These are phyloP conservation scores for Xylariaceae sp. DNA, from an alignment of 2,329 filamentous ascomycete species.

Conservation along the genomic window DNA sequence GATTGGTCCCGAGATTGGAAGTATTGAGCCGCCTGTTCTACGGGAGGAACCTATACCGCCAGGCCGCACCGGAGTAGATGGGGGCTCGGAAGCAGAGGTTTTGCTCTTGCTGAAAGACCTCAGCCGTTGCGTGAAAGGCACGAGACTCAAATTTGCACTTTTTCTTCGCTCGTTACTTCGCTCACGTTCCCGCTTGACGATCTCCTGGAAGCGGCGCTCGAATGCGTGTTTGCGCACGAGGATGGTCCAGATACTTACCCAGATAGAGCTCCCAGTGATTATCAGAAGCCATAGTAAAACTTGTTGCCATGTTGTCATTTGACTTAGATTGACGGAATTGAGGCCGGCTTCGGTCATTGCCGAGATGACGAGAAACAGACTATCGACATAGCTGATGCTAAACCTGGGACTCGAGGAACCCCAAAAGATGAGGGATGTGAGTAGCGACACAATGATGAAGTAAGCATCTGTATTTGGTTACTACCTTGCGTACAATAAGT, in stretches of 20 bases:
- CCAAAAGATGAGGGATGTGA: constrained; percentile 60
- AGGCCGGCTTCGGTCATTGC: constrained; percentile 64
- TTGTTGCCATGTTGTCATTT: constrained; percentile 64
- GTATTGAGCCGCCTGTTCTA: background rate
- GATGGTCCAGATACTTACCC: constrained; percentile 62
- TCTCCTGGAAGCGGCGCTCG: constrained; percentile 53
- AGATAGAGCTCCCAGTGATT: constrained; percentile 59
- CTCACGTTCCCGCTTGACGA: constrained; percentile 43
- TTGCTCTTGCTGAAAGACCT: constrained; percentile 20
- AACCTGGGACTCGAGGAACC: constrained; percentile 46
- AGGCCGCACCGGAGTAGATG: constrained; percentile 5
- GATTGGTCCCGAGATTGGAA: constrained; percentile 22
- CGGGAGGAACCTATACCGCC: background rate
- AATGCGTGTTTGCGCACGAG: constrained; percentile 58
- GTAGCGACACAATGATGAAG: constrained; percentile 52
- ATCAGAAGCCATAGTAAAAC: constrained; percentile 59
- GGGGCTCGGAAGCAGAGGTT: background rate
- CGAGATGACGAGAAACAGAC: constrained; percentile 59
- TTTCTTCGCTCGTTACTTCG: constrained; percentile 24
- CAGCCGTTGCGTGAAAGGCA: constrained; percentile 25
- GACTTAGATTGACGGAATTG: constrained; percentile 58
- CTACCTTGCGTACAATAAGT: background rate
- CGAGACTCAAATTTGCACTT: constrained; percentile 25
- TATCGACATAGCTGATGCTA: constrained; percentile 57
- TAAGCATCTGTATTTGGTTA: constrained; percentile 44